phyloP scores from a whole-genome alignment of 1,284 basidiomycete genomes.

The Heterobasidion occidentale region DNA sequence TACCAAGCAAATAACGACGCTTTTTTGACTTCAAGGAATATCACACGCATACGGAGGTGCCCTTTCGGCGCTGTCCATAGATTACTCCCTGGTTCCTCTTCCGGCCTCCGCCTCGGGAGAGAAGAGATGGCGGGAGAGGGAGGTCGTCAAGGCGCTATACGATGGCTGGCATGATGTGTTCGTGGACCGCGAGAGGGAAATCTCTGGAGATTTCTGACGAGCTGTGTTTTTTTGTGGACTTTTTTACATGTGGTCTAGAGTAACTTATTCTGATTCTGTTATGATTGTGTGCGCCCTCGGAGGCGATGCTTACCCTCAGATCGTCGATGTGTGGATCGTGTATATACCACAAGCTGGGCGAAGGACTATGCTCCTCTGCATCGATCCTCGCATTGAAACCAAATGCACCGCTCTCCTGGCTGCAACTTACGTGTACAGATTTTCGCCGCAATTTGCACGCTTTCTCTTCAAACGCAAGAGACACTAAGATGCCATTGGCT shows the following conservation, averaged over 20 bases:
- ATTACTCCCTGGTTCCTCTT: slow-evolving; percentile 66
- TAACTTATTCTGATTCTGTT: not conserved
- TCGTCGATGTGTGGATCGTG: too few relatives aligned
- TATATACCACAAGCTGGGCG: too few relatives aligned
- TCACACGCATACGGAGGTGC: slow-evolving; percentile 92
- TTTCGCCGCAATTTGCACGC: too few relatives aligned
- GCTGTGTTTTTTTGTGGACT: not conserved
- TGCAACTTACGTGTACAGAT: too few relatives aligned
- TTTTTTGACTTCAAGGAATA: slow-evolving; percentile 43
- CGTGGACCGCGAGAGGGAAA: slow-evolving; percentile 38
- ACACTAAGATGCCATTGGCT: too few relatives aligned
- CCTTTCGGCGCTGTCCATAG: slow-evolving; percentile 78
- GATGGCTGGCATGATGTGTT: slow-evolving; percentile 46
- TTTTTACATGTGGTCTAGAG: not conserved
- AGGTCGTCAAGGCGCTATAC: slow-evolving; percentile 77
- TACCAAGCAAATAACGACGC: not conserved
- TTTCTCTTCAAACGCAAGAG: too few relatives aligned
- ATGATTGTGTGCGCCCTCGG: not conserved
- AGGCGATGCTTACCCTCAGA: too few relatives aligned
- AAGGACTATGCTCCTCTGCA: too few relatives aligned
- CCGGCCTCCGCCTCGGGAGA: slow-evolving; percentile 15
- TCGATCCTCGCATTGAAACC: too few relatives aligned
- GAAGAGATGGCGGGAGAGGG: slow-evolving; percentile 63
- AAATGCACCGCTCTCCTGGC: too few relatives aligned
- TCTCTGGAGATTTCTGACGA: slow-evolving; percentile 36